Evolutionary conservation across 495 filamentous ascomycete genomes (phyloP), one percentile per base, ranked within the genome.

Genomic region (Xylaria grammica): DNA sequence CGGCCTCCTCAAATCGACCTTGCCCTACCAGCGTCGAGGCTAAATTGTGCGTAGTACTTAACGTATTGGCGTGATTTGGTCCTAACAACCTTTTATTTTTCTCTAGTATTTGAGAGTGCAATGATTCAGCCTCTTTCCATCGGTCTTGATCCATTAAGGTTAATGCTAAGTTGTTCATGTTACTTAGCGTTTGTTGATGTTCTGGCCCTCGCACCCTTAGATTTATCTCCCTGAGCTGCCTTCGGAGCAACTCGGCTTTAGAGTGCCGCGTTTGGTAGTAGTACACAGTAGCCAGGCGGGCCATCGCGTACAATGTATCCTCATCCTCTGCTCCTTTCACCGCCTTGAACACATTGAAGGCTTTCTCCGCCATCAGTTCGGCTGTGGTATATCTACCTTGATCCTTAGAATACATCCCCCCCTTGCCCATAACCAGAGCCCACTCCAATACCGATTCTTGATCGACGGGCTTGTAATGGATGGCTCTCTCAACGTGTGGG

Each of bases 191-290:
- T 8, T 29, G 2, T 2, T 3, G 24, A 51, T 44, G 69, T 10
- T 44, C 40, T 17, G 0, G n/a, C 17, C 51, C 51, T 6, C 20
- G 32, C 30, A 19, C 19, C 19, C 8, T 34, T 10, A 13, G 1
- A 19, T 20, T 1, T 1, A 22, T 36, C 3, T 38, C 17, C 30
- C 36, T 6, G 4, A 54, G 7, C 20, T 54, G 15, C 22, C 3
- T 6, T 15, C 45, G 32, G 45, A 56, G 38, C 29, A 44, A 19
- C 15, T 69, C 63, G 29, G 67, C 67, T 51, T 60, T 53, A 19
- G 45, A 44, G 57, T 52, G 75, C 7, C 34, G 45, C 7, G 0
- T 6, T 24, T 50, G 46, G 0, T 2, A 0, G 2, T 1, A 4
- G 53, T 34, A 57, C 1, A 3, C 8, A 0, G 8, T 0, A 5